A percentile compares a stretch with the other conserved stretches of the same genome.
Conservation (phyloP, 257 asterid species). For the Plantago elongata region DNA sequence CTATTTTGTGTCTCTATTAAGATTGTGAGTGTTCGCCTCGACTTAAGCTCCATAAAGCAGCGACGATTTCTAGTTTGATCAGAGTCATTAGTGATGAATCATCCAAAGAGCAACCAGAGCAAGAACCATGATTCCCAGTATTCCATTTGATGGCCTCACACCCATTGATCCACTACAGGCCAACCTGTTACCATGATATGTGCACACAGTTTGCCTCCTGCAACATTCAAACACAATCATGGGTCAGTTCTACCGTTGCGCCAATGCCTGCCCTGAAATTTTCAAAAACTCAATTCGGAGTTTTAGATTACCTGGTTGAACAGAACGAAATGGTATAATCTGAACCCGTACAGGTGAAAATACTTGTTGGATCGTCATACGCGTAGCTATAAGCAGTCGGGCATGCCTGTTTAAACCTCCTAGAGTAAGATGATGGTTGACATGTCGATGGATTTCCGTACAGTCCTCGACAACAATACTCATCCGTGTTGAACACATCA, state of each 20-base stretch:
- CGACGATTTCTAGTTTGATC: not conserved
- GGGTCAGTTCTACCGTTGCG: no score
- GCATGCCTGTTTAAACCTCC: slow-evolving; percentile 64
- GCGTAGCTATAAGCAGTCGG: slow-evolving; percentile 90
- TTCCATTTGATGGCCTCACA: slow-evolving; percentile 16
- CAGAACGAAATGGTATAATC: slow-evolving; percentile 81
- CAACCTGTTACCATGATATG: slow-evolving; percentile 55
- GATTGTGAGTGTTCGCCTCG: no score
- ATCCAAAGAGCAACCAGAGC: slow-evolving; percentile 30
- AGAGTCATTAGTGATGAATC: slow-evolving; percentile 7
- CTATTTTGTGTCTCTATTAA: no score
- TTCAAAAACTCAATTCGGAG: no score
- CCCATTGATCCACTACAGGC: slow-evolving; percentile 46
- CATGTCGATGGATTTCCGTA: slow-evolving; percentile 75
- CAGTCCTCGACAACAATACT: slow-evolving; percentile 75
- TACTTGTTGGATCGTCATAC: slow-evolving; percentile 83
- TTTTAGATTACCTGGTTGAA: slow-evolving; percentile 40
- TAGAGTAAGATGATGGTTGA: slow-evolving; percentile 72
- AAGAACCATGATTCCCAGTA: slow-evolving; percentile 35
- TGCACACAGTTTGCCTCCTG: slow-evolving; percentile 60
- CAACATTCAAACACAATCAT: not conserved
- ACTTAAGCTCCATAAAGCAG: not conserved
- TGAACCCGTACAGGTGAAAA: slow-evolving; percentile 58
- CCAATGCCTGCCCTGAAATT: no score
- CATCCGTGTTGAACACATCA: slow-evolving; percentile 76